Conservation (phyloP, 805 yeast genomes). For the Gaillardinia entomophila region DNA sequence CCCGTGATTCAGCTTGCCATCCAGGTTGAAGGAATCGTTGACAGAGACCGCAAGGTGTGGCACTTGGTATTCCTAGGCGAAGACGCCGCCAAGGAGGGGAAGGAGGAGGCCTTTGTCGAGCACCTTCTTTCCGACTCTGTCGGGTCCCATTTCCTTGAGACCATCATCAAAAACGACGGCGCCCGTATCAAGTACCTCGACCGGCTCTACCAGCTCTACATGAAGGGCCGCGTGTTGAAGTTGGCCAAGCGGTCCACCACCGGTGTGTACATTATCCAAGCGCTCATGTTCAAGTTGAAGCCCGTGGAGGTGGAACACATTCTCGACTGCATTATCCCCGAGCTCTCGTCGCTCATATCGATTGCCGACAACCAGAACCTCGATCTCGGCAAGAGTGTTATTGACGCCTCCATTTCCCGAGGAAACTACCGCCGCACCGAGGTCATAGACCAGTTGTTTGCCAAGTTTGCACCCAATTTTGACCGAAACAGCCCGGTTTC, state of each 20-base stretch:
- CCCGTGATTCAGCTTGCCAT: constrained; percentile 79
- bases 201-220: constrained; percentile 63
- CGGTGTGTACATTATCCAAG: constrained; percentile 75
- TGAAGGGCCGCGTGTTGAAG: constrained; percentile 67
- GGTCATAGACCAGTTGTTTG: constrained; percentile 43
- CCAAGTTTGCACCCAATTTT: constrained; percentile 38
- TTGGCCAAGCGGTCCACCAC: constrained; percentile 78
- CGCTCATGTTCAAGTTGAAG: constrained; percentile 59
- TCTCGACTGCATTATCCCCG: constrained; percentile 61
- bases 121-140: constrained; percentile 78
- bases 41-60: constrained; percentile 68
- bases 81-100: constrained; percentile 44
- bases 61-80: constrained; percentile 52
- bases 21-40: constrained; percentile 76
- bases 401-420: constrained; percentile 58
- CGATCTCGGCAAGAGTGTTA: constrained; percentile 61
- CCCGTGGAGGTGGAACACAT: constrained; percentile 57
- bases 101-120: constrained; percentile 78
- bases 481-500: constrained; percentile 18
- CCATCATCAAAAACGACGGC: constrained; percentile 55
- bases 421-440: constrained; percentile 56
- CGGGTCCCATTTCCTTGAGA: constrained; percentile 90
- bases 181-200: constrained; percentile 62
- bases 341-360: constrained; percentile 49
- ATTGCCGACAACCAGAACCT: constrained; percentile 53